Evolutionary conservation across 2,329 filamentous ascomycete species (phyloP).

Genomic region (Aureobasidium uvarum): DNA sequence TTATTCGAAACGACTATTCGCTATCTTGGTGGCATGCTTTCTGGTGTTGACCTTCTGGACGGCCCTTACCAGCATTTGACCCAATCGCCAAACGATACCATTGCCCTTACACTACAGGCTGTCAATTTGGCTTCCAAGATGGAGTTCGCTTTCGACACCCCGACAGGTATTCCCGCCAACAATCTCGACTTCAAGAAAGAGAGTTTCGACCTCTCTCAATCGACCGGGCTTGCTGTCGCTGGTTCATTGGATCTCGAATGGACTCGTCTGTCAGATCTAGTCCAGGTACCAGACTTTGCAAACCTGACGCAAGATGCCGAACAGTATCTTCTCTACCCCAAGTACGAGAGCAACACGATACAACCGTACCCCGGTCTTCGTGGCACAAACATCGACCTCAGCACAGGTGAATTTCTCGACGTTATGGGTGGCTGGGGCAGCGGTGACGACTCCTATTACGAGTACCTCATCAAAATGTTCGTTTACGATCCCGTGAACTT

Average conservation of each 20-base stretch:
- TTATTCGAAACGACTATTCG: conserved; percentile 90
- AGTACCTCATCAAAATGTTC: conserved; percentile 91
- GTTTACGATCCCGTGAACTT: conserved; percentile 70
- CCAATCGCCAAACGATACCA: conserved; percentile 47
- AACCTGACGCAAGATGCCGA: conserved; percentile 65
- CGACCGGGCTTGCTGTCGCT: conserved; percentile 71
- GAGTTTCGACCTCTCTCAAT: conserved; percentile 49
- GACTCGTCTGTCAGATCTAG: conserved; percentile 75
- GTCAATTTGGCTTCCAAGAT: conserved; percentile 67
- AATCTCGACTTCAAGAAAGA: conserved; percentile 58
- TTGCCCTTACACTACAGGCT: conserved; percentile 65
- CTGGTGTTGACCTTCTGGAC: conserved; percentile 70
- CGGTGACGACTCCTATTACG: conserved; percentile 78
- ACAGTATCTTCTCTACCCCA: conserved; percentile 65
- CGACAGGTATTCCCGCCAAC: conserved; percentile 72
- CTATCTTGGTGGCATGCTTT: conserved; percentile 77
- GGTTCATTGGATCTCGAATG: conserved; percentile 82
- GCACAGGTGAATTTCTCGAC: conserved; percentile 65
- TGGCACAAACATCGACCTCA: conserved; percentile 64
- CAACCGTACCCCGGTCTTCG: conserved; percentile 77
- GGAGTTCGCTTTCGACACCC: conserved; percentile 74
- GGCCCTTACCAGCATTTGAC: conserved; percentile 51
- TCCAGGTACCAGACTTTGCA: conserved; percentile 65
- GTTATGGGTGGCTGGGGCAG: conserved; percentile 72
- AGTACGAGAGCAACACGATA: conserved; percentile 32